These are phyloP conservation scores for Eimeria zaria DNA, from an alignment of 169 alveolate genomes.

Conservation along the genomic window DNA sequence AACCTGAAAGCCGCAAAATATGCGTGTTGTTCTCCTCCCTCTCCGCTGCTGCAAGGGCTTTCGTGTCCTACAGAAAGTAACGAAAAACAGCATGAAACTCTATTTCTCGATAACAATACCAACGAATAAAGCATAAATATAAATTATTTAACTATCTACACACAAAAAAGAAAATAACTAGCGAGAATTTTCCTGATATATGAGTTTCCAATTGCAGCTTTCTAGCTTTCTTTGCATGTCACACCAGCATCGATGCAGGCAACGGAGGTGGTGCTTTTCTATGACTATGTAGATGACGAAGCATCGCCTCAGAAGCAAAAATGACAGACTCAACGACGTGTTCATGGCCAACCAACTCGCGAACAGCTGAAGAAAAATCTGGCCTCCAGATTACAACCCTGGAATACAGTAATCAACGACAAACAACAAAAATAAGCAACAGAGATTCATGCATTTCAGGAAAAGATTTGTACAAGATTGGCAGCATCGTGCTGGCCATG, in stretches of 20 bases:
- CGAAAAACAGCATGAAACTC: not conserved
- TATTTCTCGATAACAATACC: too few species aligned
- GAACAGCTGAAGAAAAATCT: conserved; percentile 26
- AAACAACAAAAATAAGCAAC: too few species aligned
- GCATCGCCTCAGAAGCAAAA: conserved; percentile 79
- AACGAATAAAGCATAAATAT: too few species aligned
- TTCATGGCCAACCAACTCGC: conserved; percentile 72
- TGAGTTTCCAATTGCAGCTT: not conserved
- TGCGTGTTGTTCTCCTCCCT: not conserved
- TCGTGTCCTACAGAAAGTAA: not conserved
- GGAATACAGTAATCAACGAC: not conserved
- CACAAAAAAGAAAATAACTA: too few species aligned
- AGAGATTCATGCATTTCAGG: too few species aligned
- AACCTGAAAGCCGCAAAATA: conserved; percentile 29
- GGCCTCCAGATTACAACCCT: conserved; percentile 71
- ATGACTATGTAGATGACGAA: conserved; percentile 40
- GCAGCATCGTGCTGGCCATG: too few species aligned
- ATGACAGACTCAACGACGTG: conserved; percentile 69
- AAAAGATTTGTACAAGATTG: too few species aligned
- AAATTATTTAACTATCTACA: too few species aligned
- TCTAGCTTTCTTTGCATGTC: not conserved
- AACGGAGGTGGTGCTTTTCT: conserved; percentile 71
- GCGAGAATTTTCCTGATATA: too few species aligned
- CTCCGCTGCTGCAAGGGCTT: conserved; percentile 1
- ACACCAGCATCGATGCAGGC: conserved; percentile 66